phyloP scores from a whole-genome alignment of 495 filamentous ascomycete genomes.

The Pseudevernia furfuracea region DNA sequence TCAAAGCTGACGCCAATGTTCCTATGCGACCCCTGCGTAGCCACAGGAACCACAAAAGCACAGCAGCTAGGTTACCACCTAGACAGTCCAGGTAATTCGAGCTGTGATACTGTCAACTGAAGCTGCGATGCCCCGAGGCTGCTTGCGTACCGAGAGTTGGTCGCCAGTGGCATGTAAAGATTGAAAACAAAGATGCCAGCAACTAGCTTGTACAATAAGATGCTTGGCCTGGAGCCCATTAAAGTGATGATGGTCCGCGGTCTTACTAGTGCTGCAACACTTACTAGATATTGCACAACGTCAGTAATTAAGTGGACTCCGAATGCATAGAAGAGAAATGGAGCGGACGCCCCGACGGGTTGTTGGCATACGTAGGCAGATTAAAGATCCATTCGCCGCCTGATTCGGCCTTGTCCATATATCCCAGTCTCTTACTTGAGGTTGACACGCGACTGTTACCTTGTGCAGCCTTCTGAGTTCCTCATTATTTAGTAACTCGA shows the following conservation, averaged over 20 bases:
- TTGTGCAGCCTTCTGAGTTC: not conserved
- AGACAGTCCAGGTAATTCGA: not conserved
- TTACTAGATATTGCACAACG: not conserved
- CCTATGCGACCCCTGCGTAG: not conserved
- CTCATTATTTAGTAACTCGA: not conserved
- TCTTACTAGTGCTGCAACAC: not conserved
- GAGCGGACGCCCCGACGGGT: not conserved
- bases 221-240: not conserved
- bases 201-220: not conserved
- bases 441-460: not conserved
- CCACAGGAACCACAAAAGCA: not conserved
- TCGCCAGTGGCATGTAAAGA: not conserved
- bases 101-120: not conserved
- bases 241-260: not conserved
- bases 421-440: not conserved
- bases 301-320: not conserved
- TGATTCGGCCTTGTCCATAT: not conserved
- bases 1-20: not conserved
- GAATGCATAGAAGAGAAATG: not conserved
- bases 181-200: not conserved
- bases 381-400: not conserved
- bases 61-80: not conserved
- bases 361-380: not conserved
- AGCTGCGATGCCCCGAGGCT: not conserved
- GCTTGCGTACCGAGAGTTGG: not conserved